Evolutionary conservation across 1,139 yeast genomes (phyloP), one percentile per base, ranked within the genome.

Genomic region (Pichia sp.): DNA sequence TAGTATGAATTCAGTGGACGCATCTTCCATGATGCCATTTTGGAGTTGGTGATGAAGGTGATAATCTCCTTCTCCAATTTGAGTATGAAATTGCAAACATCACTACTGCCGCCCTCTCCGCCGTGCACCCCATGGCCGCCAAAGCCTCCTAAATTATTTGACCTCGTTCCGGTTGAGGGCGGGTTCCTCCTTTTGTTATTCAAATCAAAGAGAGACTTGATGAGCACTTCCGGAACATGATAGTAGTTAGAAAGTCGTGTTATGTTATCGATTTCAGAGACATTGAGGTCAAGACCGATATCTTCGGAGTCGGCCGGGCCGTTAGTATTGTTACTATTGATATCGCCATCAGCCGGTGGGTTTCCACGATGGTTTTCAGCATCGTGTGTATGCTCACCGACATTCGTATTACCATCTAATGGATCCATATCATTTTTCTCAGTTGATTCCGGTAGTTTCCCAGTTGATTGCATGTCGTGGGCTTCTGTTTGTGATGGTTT

Each of bases 1-100:
- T 74, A 77, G 53, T 77, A 81, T 2, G 85, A 76, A 54, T 81
- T 81, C 66, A 74, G 64, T 20, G 67, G 77, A 52, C 67, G 59
- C 49, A 74, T 49, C 35, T 69, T 64, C 52, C 69, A 64, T 0
- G 73, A 63, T 30, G 62, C 66, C 3, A 62, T 63, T 27, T 52
- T 52, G 9, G 59, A 55, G 25, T 55, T 51, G 4, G 47, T 49
- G 19, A 68, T 55, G 33, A 77, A 65, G 22, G 63, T 63, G 13
- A 64, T 49, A 31, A 69, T 51, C 33, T 67, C 67, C 23, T 62
- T 59, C 48, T 80, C 88, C 30, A 77, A 56, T 12, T 69, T 63
- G 22, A 76, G 52, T 18, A 79, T 62, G 50, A 76, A 76, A 41
- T 60, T 35, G 12, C 30, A 34, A 2, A 35, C 44, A 31, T 40